Conservation (phyloP, 2,329 filamentous ascomycete genomes). For the Madurella mycetomatis region DNA sequence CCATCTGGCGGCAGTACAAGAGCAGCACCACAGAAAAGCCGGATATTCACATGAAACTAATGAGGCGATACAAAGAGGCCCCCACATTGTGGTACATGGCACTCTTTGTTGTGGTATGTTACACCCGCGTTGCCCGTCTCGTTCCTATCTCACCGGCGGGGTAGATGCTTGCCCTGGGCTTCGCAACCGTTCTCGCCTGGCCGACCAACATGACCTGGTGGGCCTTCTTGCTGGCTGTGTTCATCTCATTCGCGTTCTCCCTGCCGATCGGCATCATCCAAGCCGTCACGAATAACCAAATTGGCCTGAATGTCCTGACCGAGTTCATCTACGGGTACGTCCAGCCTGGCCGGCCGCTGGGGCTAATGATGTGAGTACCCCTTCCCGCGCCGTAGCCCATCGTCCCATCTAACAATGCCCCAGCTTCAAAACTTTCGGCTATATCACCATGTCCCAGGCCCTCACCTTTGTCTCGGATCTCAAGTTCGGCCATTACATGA, state of each 20-base stretch:
- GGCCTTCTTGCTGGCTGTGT: slow-evolving; percentile 63
- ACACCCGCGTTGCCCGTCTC: background rate
- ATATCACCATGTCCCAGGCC: slow-evolving; percentile 61
- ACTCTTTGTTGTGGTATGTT: slow-evolving; percentile 50
- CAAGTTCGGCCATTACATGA: slow-evolving; percentile 72
- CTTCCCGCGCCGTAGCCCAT: background rate
- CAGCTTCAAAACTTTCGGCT: slow-evolving; percentile 60
- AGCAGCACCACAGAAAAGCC: slow-evolving; percentile 56
- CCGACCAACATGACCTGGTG: slow-evolving; percentile 68
- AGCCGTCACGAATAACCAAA: slow-evolving; percentile 65
- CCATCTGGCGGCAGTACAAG: slow-evolving; percentile 60
- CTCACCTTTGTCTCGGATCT: slow-evolving; percentile 62
- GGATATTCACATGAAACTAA: slow-evolving; percentile 61
- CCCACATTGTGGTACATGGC: slow-evolving; percentile 61
- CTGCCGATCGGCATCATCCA: slow-evolving; percentile 67
- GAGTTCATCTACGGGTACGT: slow-evolving; percentile 74
- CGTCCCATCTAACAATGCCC: background rate
- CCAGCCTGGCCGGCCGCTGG: slow-evolving; percentile 65
- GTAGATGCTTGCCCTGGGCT: slow-evolving; percentile 49
- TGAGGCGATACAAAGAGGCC: slow-evolving; percentile 59
- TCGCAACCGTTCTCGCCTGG: slow-evolving; percentile 54
- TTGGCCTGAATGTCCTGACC: slow-evolving; percentile 69
- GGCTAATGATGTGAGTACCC: slow-evolving; percentile 61
- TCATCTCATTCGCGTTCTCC: slow-evolving; percentile 59
- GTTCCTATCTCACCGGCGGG: slow-evolving; percentile 9